phyloP scores from a whole-genome alignment of 768 basidiomycete species.

The Kwoniella pini region DNA sequence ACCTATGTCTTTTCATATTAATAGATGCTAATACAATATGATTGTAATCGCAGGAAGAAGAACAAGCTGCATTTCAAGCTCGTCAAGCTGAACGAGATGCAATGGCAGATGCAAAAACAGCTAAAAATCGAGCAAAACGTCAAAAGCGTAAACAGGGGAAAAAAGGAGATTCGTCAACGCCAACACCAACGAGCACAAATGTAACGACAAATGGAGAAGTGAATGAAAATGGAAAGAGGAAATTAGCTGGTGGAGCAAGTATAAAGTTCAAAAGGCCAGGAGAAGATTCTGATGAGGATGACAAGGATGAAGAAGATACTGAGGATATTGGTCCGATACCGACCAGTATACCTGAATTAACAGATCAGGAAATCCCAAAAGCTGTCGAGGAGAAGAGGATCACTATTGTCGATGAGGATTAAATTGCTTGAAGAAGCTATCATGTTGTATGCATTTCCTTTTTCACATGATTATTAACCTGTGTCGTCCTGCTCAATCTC shows the following conservation, averaged over 20 bases:
- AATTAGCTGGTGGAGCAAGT: constrained; percentile 66
- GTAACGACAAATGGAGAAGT: constrained; percentile 20
- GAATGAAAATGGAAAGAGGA: constrained; percentile 60
- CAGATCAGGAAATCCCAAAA: constrained; percentile 18
- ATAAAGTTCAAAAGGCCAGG: constrained; percentile 63
- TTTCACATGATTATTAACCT: too few species aligned
- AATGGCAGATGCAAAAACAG: constrained; percentile 78
- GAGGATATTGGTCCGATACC: constrained; percentile 22
- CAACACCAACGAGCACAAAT: background rate
- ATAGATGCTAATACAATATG: background rate
- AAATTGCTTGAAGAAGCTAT: background rate
- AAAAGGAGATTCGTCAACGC: constrained; percentile 57
- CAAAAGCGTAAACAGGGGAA: constrained; percentile 82
- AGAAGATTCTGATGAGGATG: constrained; percentile 46
- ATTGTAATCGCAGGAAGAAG: constrained; percentile 60
- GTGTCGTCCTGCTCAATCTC: too few species aligned
- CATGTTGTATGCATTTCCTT: too few species aligned
- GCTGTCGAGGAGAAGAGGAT: constrained; percentile 49
- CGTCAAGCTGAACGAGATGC: constrained; percentile 72
- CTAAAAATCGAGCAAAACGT: constrained; percentile 90
- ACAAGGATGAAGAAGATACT: constrained; percentile 55
- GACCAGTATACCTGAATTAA: constrained; percentile 4
- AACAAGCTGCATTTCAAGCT: constrained; percentile 70
- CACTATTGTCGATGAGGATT: constrained; percentile 56
- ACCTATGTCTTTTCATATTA: too few species aligned